Evolutionary conservation across 352 stramenopile species (phyloP), one percentile per base, ranked within the genome.

Genomic region (Globisporangium sylvaticum): DNA sequence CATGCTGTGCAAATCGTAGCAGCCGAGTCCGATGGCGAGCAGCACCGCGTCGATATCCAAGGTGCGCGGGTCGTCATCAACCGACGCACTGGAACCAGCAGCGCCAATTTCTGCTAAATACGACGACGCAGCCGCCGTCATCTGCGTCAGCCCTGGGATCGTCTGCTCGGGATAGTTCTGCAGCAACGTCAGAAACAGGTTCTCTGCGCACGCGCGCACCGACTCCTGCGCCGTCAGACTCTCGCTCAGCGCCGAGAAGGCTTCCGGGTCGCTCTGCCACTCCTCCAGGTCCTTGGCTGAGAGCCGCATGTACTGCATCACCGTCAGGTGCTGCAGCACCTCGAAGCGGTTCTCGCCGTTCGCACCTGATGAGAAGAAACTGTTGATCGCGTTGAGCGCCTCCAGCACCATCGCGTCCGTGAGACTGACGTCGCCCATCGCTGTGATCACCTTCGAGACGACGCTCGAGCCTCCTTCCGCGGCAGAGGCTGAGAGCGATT

Each of bases 1-100:
- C 54, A 81, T 85, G 48, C 94, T 84, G 69, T 96, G 87, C 7
- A 96, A 81, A 62, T 95, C 87, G 69, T 95, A 96, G 68, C 85
- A 94, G 20, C 87, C 83, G 12, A 95, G 68, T 2, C 88, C 88
- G 53, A 93, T 84, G 29, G 87, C 87, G 25, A 96, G 74, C 57
- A 96, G 76, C 58, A 96, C 77, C 2, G 88, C 84, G 68, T 96
- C 88, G 22, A 84, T 81, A 24, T 92, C 81, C 9, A 94, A 64
- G 62, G 90, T 53, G 7, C 70, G 74, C 22, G 55, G 57, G 34
- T 85, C 76, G 55, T 81, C 69, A 3, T 25, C 34, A 46, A 10
- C 46, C 8, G 56, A 50, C 1, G 58, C n/a, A 22, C 64, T 58
- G 8, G 53, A 39, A n/a, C 53, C 60, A 59, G 50, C 58, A 0